These are phyloP conservation scores for Juglanconis sp. DNA, from an alignment of 2,329 filamentous ascomycete species.

Conservation along the genomic window DNA sequence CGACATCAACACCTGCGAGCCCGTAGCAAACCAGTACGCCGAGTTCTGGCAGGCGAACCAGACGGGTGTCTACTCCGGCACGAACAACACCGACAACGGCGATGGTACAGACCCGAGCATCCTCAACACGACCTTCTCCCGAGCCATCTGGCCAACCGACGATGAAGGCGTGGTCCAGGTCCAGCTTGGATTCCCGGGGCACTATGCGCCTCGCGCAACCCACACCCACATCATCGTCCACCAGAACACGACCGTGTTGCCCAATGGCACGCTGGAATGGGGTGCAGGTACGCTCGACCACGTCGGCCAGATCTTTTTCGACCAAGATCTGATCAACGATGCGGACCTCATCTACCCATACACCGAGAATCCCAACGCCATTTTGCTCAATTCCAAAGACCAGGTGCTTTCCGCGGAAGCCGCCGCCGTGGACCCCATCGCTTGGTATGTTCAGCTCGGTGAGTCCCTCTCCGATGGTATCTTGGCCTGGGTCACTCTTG, in stretches of 20 bases:
- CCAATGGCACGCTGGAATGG: conserved; percentile 33
- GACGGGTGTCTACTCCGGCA: conserved; percentile 5
- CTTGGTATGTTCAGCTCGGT: conserved; percentile 57
- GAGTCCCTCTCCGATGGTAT: conserved; percentile 49
- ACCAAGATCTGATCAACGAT: conserved; percentile 51
- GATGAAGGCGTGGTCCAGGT: conserved; percentile 8
- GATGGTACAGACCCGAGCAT: not conserved
- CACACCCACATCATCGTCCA: conserved; percentile 31
- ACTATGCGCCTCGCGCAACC: conserved; percentile 6
- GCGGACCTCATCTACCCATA: conserved; percentile 51
- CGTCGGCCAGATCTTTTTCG: conserved; percentile 64
- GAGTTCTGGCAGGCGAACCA: conserved; percentile 41
- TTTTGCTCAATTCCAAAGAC: conserved; percentile 53
- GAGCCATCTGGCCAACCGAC: conserved; percentile 6
- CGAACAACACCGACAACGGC: not conserved
- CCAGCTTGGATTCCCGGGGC: conserved; percentile 2
- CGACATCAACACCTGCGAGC: conserved; percentile 46
- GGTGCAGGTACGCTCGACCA: conserved; percentile 45
- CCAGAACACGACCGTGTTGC: conserved; percentile 30
- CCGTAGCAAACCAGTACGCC: conserved; percentile 38
- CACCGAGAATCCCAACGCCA: conserved; percentile 39
- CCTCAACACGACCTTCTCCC: conserved; percentile 8
- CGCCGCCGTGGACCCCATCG: conserved; percentile 52
- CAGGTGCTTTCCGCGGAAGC: conserved; percentile 45
- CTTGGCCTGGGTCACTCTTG: conserved; percentile 46